Evolutionary conservation across 2,329 filamentous ascomycete species (phyloP), one percentile per base, ranked within the genome.

Genomic region (Aureobasidium sp.): DNA sequence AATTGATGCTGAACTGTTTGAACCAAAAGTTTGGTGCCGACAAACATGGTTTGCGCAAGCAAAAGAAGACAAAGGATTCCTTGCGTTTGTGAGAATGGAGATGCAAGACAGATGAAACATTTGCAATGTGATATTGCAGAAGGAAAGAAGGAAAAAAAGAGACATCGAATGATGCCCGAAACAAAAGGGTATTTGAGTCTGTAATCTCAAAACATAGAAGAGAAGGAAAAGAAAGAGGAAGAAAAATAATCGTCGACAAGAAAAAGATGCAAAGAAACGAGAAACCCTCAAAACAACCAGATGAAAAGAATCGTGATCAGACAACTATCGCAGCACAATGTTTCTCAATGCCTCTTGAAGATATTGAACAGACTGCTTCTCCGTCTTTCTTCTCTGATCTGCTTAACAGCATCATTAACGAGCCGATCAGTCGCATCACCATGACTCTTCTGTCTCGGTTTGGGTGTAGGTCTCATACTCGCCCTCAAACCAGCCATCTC

Each of bases 401-500:
- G 34, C n/a, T 49, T 62, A 11, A 62, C 59, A 57, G 59, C 59
- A 32, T 62, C 59, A n/a, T 6, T 7, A 9, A 62, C 15, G 11
- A 62, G 50, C 30, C 36, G 34, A 30, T 62, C 50, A 3, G 50
- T n/a, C 9, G 42, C 29, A 47, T 62, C 59, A 15, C 50, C 59
- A 48, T 61, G 59, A 53, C 50, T 55, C 50, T 62, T 62, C 6
- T 54, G 49, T 36, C 59, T 55, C 15, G 27, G 59, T 13, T 62
- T 57, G 1, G 47, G 16, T 5, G 29, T 0, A 2, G 47, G 32
- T 27, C 36, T 36, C 50, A 32, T 29, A 21, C 30, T 34, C 9
- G 42, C 32, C n/a, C 9, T 54, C 1, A 47, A 4, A 2, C 49
- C 42, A 15, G 49, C 59, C 25, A 54, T 34, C n/a, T 57, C 59